Evolutionary conservation across 805 yeast genomes (phyloP), one percentile per base, ranked within the genome.

Genomic region (Jamesozyma jinghongensis): DNA sequence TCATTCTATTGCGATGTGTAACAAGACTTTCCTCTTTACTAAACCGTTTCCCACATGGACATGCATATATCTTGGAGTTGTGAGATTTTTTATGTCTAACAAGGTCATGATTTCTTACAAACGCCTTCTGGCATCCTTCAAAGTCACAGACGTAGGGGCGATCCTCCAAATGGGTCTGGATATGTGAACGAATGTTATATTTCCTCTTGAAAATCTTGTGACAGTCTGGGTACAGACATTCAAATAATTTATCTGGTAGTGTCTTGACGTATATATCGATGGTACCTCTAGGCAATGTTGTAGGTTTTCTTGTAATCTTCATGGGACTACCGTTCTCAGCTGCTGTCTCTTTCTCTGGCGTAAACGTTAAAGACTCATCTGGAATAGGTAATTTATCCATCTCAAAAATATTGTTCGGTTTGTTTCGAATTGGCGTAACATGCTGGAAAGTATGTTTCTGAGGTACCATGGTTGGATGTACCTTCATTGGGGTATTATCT

Each of bases 31-130:
- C 97, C 40, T 83, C 81, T 43, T 97, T 71, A 1, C 90, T 79
- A 65, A 92, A 92, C 46, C 79, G 80, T 63, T 88, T 90, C n/a
- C 97, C 96, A 66, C 99, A 94, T 0, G 83, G 82, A 63, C 98
- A 92, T 20, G 67, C 67, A 50, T 73, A 80, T 20, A 79, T 72
- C 46, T 79, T 79, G 39, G 77, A 87, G 40, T 76, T 71, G 57
- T 92, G 99, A 13, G 88, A 84, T 58, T 85, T 85, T 49, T 77
- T 79, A 56, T 92, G 99, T 45, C 99, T 74, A 45, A 85, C 75
- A 51, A 92, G 69, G 63, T 92, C 99, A 57, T 92, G 98, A 47
- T 90, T 95, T 47, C 99, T 73, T 19, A 92, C 99, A 66, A 92
- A 92, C 30, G 85, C 75, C 51, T 88, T 85, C 3, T 75, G 73